A percentile compares a stretch with the other conserved stretches of the same genome.
Conservation (phyloP, 164 flowering plant genomes). For the Hamamelis virginiana region DNA sequence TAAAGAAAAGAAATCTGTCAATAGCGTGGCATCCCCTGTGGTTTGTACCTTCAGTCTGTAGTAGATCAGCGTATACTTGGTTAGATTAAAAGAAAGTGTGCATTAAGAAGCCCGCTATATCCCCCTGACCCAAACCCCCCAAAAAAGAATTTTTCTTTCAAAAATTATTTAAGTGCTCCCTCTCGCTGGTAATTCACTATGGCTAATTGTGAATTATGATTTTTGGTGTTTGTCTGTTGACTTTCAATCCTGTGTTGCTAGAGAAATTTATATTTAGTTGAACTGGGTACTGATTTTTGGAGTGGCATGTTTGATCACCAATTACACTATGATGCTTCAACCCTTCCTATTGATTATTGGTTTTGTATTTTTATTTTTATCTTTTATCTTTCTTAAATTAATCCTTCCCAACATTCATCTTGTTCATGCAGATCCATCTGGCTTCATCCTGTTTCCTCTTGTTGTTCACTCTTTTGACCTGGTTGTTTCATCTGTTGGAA, state of each 20-base stretch:
- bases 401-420: background rate
- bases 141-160: too few species aligned
- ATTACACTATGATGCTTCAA: background rate
- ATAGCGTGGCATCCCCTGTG: too few species aligned
- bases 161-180: too few species aligned
- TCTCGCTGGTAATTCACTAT: too few species aligned
- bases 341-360: background rate
- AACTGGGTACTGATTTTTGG: background rate
- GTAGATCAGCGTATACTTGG: too few species aligned
- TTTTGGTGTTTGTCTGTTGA: background rate
- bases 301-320: background rate
- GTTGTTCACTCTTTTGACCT: constrained; percentile 97
- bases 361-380: background rate
- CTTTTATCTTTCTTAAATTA: background rate
- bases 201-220: too few species aligned
- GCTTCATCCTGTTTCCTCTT: constrained; percentile 96
- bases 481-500: constrained; percentile 87
- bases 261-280: background rate
- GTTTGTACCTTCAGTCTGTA: too few species aligned
- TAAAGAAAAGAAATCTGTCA: too few species aligned
- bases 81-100: too few species aligned
- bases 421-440: constrained; percentile 85
- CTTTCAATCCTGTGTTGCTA: background rate
- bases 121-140: too few species aligned
- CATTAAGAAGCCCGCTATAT: too few species aligned